A percentile compares a stretch with the other conserved stretches of the same genome.
These are phyloP conservation scores for Paratrimastix pyriformis DNA, from an alignment of 78 protist species.

Conservation along the genomic window DNA sequence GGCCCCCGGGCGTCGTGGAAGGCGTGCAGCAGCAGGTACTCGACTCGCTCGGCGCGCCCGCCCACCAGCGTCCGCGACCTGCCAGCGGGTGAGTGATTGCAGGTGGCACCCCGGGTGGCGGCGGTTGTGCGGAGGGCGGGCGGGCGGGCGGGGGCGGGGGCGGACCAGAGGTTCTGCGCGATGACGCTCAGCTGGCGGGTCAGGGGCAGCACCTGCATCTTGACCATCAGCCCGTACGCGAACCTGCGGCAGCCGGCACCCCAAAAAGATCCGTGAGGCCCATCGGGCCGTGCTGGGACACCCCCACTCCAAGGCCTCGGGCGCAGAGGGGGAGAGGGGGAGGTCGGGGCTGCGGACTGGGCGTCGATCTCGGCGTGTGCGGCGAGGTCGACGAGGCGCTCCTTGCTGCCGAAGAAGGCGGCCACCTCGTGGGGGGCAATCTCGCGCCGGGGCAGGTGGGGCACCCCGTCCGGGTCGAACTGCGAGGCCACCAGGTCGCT, in stretches of 20 bases:
- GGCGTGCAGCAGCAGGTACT: constrained; percentile 83
- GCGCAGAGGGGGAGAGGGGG: neutral
- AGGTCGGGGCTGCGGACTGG: neutral
- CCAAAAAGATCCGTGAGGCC: too few species aligned
- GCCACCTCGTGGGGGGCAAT: too few species aligned
- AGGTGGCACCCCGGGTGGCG: too few species aligned
- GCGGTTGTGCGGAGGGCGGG: too few species aligned
- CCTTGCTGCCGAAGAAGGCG: too few species aligned
- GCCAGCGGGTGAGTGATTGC: constrained; percentile 73
- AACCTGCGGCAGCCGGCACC: too few species aligned
- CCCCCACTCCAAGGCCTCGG: neutral
- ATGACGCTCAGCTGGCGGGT: constrained; percentile 81
- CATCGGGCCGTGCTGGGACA: neutral
- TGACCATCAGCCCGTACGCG: constrained; percentile 46
- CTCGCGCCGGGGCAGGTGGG: too few species aligned
- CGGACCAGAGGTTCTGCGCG: constrained; percentile 17
- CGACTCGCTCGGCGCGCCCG: constrained; percentile 89
- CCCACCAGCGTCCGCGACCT: constrained; percentile 63
- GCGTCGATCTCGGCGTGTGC: neutral
- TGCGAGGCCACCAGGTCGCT: too few species aligned
- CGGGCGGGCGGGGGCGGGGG: neutral
- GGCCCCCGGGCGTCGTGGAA: constrained; percentile 52
- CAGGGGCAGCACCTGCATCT: constrained; percentile 71
- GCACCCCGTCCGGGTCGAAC: too few species aligned
- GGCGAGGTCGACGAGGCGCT: too few species aligned